Evolutionary conservation across 1,284 basidiomycete genomes (phyloP).

Genomic region (Stereum hirsutum): DNA sequence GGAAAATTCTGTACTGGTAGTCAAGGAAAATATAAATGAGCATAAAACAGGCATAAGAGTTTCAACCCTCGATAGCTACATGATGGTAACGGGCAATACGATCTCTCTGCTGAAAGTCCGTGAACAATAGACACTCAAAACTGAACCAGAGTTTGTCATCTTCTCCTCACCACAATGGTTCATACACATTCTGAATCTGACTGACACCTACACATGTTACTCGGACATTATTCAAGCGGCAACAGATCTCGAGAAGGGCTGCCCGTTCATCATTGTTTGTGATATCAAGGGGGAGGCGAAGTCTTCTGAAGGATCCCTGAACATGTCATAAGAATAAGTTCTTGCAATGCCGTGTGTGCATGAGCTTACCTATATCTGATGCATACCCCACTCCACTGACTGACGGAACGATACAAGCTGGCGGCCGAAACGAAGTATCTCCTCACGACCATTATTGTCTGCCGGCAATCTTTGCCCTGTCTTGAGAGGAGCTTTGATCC

Average conservation of each 20-base stretch:
- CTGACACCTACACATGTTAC: constrained; percentile 24
- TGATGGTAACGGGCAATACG: constrained; percentile 21
- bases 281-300: constrained; percentile 27
- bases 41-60: no score
- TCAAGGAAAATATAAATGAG: no score
- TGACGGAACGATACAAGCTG: constrained; percentile 30
- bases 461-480: constrained; percentile 19
- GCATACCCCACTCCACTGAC: constrained; percentile 38
- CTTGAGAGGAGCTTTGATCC: constrained; percentile 33
- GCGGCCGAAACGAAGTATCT: constrained; percentile 18
- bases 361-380: constrained; percentile 28
- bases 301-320: constrained; percentile 30
- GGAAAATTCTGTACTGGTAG: no score
- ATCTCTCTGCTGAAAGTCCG: constrained; percentile 20
- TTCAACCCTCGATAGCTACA: no score
- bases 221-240: constrained; percentile 22
- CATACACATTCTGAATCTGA: constrained; percentile 29
- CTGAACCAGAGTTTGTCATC: constrained; percentile 21
- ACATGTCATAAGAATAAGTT: no score
- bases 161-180: constrained; percentile 21
- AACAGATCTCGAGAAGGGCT: constrained; percentile 22
- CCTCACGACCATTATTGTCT: constrained; percentile 13
- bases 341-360: no score
- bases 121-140: constrained; percentile 25
- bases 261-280: constrained; percentile 14